A percentile compares a stretch with the other conserved stretches of the same genome.
Conservation (phyloP, 2,329 filamentous ascomycete genomes). For the Aspergillus proliferans region DNA sequence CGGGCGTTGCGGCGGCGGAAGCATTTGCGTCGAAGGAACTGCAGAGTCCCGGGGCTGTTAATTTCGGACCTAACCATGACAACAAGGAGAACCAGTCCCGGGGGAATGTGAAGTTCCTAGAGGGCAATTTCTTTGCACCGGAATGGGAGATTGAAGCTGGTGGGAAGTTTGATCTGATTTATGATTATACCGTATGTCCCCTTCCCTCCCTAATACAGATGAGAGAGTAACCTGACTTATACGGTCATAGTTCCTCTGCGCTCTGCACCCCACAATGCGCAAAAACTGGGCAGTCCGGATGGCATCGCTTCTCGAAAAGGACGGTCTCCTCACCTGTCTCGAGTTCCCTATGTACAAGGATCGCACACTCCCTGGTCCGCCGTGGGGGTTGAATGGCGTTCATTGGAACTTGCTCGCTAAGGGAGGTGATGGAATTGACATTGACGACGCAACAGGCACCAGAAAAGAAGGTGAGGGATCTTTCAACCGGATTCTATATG, state of each 20-base stretch:
- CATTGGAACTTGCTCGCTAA: slow-evolving; percentile 28
- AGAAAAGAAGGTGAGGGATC: slow-evolving; percentile 1
- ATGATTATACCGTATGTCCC: slow-evolving; percentile 55
- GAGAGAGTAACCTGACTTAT: neutral
- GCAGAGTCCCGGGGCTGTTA: slow-evolving; percentile 8
- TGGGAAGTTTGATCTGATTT: slow-evolving; percentile 58
- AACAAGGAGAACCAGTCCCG: neutral
- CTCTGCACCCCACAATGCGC: slow-evolving; percentile 49
- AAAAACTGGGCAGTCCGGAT: slow-evolving; percentile 51
- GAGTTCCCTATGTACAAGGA: slow-evolving; percentile 40
- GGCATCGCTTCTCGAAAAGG: slow-evolving; percentile 43
- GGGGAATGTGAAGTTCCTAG: neutral
- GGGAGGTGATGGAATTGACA: slow-evolving; percentile 20
- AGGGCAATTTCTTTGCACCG: slow-evolving; percentile 52
- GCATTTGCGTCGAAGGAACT: slow-evolving; percentile 16
- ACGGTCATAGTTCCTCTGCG: slow-evolving; percentile 53
- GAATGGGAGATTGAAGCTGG: slow-evolving; percentile 44
- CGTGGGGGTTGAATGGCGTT: slow-evolving; percentile 34
- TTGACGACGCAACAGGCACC: neutral
- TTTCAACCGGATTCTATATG: slow-evolving; percentile 25
- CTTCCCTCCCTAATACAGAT: neutral
- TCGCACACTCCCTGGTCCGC: slow-evolving; percentile 29
- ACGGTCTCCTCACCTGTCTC: slow-evolving; percentile 51
- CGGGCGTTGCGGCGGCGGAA: slow-evolving; percentile 15
- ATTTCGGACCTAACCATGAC: slow-evolving; percentile 9